A percentile compares a stretch with the other conserved stretches of the same genome.
phyloP scores from a whole-genome alignment of 75 land plant genomes.

The Gnetum montanum region DNA sequence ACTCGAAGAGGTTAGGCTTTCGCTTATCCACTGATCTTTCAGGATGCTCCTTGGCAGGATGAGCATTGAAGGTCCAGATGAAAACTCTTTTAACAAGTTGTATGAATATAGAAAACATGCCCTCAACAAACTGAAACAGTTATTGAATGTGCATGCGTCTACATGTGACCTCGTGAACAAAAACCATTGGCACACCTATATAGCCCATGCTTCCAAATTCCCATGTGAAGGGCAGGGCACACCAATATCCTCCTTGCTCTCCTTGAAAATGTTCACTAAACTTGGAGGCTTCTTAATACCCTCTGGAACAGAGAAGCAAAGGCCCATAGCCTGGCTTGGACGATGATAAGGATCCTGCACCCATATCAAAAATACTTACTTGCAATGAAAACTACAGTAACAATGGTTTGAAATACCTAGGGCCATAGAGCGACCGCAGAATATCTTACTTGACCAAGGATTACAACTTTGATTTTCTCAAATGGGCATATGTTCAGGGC shows the following conservation, averaged over 20 bases:
- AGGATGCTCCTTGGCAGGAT: too few relatives aligned
- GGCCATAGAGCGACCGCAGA: not conserved
- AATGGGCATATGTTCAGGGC: constrained; percentile 85
- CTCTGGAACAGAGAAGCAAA: constrained; percentile 88
- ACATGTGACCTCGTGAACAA: too few relatives aligned
- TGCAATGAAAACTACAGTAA: too few relatives aligned
- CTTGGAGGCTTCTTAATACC: constrained; percentile 91
- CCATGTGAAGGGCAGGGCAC: constrained; percentile 88
- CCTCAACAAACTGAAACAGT: too few relatives aligned
- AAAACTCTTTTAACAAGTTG: too few relatives aligned
- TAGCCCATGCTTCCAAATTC: constrained; percentile 86
- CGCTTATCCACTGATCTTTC: too few relatives aligned
- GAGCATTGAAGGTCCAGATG: too few relatives aligned
- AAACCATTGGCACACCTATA: constrained; percentile 43
- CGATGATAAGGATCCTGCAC: constrained; percentile 97
- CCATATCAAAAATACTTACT: too few relatives aligned
- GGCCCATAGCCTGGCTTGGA: constrained; percentile 98
- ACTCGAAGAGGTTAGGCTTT: too few relatives aligned
- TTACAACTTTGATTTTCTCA: constrained; percentile 72
- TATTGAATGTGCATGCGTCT: too few relatives aligned
- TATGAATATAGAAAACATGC: too few relatives aligned
- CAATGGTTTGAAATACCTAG: not conserved
- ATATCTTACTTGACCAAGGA: constrained; percentile 75
- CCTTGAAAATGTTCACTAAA: constrained; percentile 83
- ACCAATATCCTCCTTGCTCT: constrained; percentile 75